These are phyloP conservation scores for Candida wancherniae DNA, from an alignment of 805 yeast species.

Conservation along the genomic window DNA sequence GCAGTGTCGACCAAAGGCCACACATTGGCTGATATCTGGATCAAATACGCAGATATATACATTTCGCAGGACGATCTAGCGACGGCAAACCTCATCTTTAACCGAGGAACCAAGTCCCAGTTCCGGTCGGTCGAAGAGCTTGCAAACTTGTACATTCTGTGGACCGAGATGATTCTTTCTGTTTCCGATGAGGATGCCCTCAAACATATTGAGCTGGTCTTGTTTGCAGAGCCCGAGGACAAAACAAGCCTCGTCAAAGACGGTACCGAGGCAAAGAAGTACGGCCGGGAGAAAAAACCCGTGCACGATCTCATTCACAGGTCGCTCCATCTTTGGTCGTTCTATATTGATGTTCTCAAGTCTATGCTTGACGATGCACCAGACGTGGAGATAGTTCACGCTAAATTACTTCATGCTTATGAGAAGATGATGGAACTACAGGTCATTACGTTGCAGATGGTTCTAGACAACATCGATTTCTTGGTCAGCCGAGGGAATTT, in stretches of 20 bases:
- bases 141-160: constrained; percentile 63
- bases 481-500: constrained; percentile 43
- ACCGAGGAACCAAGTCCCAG: constrained; percentile 67
- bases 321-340: constrained; percentile 64
- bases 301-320: constrained; percentile 57
- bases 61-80: constrained; percentile 48
- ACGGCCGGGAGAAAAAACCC: background rate
- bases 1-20: constrained; percentile 14
- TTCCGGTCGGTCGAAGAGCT: constrained; percentile 59
- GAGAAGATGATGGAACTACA: constrained; percentile 38
- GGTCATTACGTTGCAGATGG: constrained; percentile 62
- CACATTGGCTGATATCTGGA: constrained; percentile 63
- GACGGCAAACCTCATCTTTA: constrained; percentile 59
- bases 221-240: constrained; percentile 12
- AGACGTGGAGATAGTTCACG: constrained; percentile 13
- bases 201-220: constrained; percentile 28
- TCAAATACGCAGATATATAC: constrained; percentile 61
- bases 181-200: constrained; percentile 40
- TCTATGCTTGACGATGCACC: constrained; percentile 40
- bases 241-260: background rate
- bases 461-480: constrained; percentile 63
- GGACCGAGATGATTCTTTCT: constrained; percentile 66
- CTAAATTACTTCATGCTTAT: constrained; percentile 23
- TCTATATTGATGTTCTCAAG: constrained; percentile 67
- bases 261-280: background rate